These are phyloP conservation scores for Candida ortonii DNA, from an alignment of 805 yeast genomes.

Conservation along the genomic window DNA sequence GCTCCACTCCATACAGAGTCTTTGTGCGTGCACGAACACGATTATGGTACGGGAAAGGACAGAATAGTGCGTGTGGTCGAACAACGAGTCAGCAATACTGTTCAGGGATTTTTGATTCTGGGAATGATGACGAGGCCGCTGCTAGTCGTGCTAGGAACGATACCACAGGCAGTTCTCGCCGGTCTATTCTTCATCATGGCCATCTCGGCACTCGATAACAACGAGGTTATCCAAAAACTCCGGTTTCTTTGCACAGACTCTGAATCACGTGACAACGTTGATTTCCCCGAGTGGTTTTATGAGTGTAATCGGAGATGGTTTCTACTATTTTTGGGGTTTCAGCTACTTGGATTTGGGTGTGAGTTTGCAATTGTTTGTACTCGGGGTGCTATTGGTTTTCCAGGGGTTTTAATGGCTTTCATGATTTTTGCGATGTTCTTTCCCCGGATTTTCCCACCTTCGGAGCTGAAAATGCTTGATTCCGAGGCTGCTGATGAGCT, in stretches of 20 bases:
- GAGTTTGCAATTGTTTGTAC: constrained; percentile 87
- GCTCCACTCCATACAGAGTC: constrained; percentile 92
- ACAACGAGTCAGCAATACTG: constrained; percentile 80
- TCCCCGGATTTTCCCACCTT: constrained; percentile 57
- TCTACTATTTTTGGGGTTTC: constrained; percentile 52
- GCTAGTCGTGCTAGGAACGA: constrained; percentile 69
- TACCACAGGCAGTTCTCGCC: constrained; percentile 91
- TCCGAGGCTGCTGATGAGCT: constrained; percentile 34
- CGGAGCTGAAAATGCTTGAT: constrained; percentile 64
- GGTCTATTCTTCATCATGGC: constrained; percentile 96
- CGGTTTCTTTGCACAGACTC: constrained; percentile 62
- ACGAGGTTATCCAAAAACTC: constrained; percentile 61
- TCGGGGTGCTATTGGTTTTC: constrained; percentile 91
- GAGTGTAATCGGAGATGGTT: constrained; percentile 46
- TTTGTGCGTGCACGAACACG: constrained; percentile 53
- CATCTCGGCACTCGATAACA: constrained; percentile 66
- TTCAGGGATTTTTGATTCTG: constrained; percentile 79
- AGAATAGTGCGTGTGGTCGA: constrained; percentile 66
- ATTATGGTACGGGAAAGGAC: constrained; percentile 30
- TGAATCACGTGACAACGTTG: constrained; percentile 26
- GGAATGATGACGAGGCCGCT: constrained; percentile 91
- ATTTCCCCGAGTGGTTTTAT: constrained; percentile 21
- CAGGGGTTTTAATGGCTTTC: constrained; percentile 75
- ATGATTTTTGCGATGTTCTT: constrained; percentile 62
- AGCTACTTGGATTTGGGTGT: constrained; percentile 65